A percentile compares a stretch with the other conserved stretches of the same genome.
These are phyloP conservation scores for Pyrenophora graminea DNA, from an alignment of 2,329 filamentous ascomycete species.

Conservation along the genomic window DNA sequence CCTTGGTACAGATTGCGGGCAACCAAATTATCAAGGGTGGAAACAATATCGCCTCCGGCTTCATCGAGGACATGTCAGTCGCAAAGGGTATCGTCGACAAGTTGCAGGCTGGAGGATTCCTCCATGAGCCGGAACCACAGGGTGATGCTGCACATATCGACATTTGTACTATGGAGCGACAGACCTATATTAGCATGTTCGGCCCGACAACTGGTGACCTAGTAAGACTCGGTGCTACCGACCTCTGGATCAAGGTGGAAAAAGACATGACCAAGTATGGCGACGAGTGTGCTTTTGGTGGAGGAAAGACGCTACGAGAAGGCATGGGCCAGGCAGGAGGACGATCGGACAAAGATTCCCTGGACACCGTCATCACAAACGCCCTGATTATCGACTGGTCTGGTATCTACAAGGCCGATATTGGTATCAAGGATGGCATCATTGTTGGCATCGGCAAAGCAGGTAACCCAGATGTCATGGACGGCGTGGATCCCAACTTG, in stretches of 20 bases:
- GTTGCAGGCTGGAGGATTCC: conserved; percentile 74
- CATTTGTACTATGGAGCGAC: conserved; percentile 72
- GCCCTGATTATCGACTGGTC: conserved; percentile 88
- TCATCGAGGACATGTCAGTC: conserved; percentile 65
- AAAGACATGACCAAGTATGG: conserved; percentile 83
- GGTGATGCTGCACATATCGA: conserved; percentile 61
- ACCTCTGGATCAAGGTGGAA: conserved; percentile 90
- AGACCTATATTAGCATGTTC: conserved; percentile 85
- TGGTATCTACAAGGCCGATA: conserved; percentile 95
- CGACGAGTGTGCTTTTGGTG: conserved; percentile 94
- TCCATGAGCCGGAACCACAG: conserved; percentile 71
- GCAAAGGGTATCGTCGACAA: conserved; percentile 68
- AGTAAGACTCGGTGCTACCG: conserved; percentile 80
- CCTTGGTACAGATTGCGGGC: conserved; percentile 85
- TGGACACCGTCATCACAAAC: conserved; percentile 88
- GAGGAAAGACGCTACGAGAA: conserved; percentile 89
- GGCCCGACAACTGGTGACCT: conserved; percentile 87
- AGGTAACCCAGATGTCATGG: conserved; percentile 97
- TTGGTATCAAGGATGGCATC: conserved; percentile 84
- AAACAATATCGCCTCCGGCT: conserved; percentile 76
- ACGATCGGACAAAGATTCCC: conserved; percentile 68
- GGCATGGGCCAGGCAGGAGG: conserved; percentile 94
- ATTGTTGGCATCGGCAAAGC: conserved; percentile 93
- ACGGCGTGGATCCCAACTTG: conserved; percentile 77
- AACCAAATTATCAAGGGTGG: conserved; percentile 80